Evolutionary conservation across 331 rosid genomes (phyloP).

Genomic region (Prunus yedoensis): DNA sequence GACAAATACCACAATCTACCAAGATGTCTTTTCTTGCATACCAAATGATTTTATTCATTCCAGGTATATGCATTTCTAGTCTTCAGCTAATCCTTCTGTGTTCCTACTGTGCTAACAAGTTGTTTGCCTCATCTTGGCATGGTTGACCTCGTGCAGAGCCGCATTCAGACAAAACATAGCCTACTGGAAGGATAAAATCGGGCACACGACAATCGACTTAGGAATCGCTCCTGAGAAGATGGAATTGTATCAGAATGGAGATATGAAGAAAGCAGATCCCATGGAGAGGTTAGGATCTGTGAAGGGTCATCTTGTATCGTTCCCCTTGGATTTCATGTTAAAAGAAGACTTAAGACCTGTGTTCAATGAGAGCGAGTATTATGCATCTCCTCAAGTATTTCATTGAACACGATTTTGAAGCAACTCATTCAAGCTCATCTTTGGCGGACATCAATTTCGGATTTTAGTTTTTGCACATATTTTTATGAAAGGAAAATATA

Average conservation of each 20-base stretch:
- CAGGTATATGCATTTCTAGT: slow-evolving; percentile 48
- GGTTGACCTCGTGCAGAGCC: slow-evolving; percentile 38
- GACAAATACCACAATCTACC: slow-evolving; percentile 87
- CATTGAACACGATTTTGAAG: slow-evolving; percentile 41
- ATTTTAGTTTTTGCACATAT: not conserved
- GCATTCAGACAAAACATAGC: slow-evolving; percentile 70
- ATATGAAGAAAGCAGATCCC: slow-evolving; percentile 45
- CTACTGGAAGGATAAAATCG: slow-evolving; percentile 63
- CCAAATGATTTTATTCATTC: slow-evolving; percentile 87
- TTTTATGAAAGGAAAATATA: not conserved
- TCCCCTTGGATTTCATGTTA: slow-evolving; percentile 87
- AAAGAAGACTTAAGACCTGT: slow-evolving; percentile 86
- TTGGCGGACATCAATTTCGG: not conserved
- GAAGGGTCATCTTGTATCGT: slow-evolving; percentile 88
- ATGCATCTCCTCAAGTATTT: slow-evolving; percentile 80
- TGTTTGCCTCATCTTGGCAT: not conserved
- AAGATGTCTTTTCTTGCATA: slow-evolving; percentile 86
- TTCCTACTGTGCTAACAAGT: slow-evolving; percentile 5
- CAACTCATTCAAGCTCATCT: not conserved
- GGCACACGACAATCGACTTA: slow-evolving; percentile 80
- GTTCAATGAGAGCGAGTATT: slow-evolving; percentile 84
- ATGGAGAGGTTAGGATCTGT: slow-evolving; percentile 59
- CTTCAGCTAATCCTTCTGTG: not conserved
- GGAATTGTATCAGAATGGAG: slow-evolving; percentile 61
- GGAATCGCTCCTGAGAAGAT: slow-evolving; percentile 73